Percentiles rank a stretch among this genome's conserved stretches.
Evolutionary conservation across 2,329 filamentous ascomycete genomes (phyloP).

Genomic region (Helminthosporium solani): DNA sequence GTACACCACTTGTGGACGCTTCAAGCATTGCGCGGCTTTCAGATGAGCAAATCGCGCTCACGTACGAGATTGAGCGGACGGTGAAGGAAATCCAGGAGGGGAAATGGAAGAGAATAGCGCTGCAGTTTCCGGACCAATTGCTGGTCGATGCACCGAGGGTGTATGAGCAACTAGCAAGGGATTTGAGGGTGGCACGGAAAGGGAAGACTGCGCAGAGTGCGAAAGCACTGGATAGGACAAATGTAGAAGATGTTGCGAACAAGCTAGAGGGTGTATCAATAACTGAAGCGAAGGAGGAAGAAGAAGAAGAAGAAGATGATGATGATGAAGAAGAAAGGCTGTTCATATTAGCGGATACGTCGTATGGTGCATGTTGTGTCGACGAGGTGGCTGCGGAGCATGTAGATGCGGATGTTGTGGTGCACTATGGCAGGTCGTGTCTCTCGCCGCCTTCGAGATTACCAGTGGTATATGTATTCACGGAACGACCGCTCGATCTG

Average conservation of each 20-base stretch:
- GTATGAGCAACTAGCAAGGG: conserved; percentile 63
- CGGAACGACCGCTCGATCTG: conserved; percentile 66
- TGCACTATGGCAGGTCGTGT: conserved; percentile 92
- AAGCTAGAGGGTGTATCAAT: conserved; percentile 17
- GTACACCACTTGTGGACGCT: conserved; percentile 45
- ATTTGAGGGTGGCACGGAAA: conserved; percentile 43
- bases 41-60: conserved; percentile 70
- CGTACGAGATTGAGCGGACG: conserved; percentile 85
- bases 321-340: conserved; percentile 60
- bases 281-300: conserved; percentile 29
- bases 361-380: conserved; percentile 94
- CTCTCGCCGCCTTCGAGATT: conserved; percentile 84
- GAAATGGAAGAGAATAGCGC: conserved; percentile 72
- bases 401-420: conserved; percentile 82
- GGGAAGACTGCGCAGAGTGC: conserved; percentile 1
- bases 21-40: conserved; percentile 44
- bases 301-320: too few relatives aligned
- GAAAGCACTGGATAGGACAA: neutral
- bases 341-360: conserved; percentile 91
- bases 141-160: conserved; percentile 81
- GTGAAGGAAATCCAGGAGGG: conserved; percentile 71
- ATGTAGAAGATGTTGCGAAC: conserved; percentile 18
- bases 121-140: conserved; percentile 97
- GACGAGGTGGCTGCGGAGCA: conserved; percentile 97
- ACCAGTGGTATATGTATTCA: conserved; percentile 90